phyloP scores from a whole-genome alignment of 2,329 filamentous ascomycete species.

The Pezizomycotina sp. region DNA sequence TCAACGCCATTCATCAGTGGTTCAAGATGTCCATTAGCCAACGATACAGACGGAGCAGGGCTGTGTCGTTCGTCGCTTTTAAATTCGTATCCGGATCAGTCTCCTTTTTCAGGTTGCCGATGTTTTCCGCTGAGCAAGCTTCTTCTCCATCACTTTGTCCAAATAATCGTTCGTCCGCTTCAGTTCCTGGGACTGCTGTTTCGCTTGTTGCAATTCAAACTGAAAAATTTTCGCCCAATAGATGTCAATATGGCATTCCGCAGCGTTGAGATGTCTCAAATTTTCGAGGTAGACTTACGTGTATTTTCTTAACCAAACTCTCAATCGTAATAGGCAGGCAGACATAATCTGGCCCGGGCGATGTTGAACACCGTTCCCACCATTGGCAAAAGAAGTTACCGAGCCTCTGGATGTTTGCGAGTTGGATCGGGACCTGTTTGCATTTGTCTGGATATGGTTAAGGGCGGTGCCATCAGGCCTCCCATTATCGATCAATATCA shows the following conservation, averaged over 20 bases:
- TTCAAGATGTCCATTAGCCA: not conserved
- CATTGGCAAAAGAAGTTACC: slow-evolving; percentile 30
- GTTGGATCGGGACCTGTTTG: slow-evolving; percentile 36
- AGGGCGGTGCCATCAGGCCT: slow-evolving; percentile 35
- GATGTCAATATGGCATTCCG: slow-evolving; percentile 4
- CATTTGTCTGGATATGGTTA: slow-evolving; percentile 45
- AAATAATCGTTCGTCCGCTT: slow-evolving; percentile 69
- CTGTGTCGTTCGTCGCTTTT: slow-evolving; percentile 4
- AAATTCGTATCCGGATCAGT: slow-evolving; percentile 2
- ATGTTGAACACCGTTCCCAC: slow-evolving; percentile 42
- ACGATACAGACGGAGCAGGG: slow-evolving; percentile 1
- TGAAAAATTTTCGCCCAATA: slow-evolving; percentile 29
- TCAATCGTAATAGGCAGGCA: slow-evolving; percentile 73
- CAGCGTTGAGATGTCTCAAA: not conserved
- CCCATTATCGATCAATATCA: slow-evolving; percentile 60
- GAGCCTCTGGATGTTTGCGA: slow-evolving; percentile 37
- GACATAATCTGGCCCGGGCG: slow-evolving; percentile 57
- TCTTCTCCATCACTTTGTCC: slow-evolving; percentile 56
- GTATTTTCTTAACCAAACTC: slow-evolving; percentile 75
- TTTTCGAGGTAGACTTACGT: slow-evolving; percentile 41
- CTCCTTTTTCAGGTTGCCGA: slow-evolving; percentile 3
- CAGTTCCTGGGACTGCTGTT: slow-evolving; percentile 73
- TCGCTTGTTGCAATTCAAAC: slow-evolving; percentile 80
- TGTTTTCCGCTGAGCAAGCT: slow-evolving; percentile 30
- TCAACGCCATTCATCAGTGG: slow-evolving; percentile 7